Evolutionary conservation across 768 basidiomycete genomes (phyloP), one percentile per base, ranked within the genome.

Genomic region (Tricholoma terreum): DNA sequence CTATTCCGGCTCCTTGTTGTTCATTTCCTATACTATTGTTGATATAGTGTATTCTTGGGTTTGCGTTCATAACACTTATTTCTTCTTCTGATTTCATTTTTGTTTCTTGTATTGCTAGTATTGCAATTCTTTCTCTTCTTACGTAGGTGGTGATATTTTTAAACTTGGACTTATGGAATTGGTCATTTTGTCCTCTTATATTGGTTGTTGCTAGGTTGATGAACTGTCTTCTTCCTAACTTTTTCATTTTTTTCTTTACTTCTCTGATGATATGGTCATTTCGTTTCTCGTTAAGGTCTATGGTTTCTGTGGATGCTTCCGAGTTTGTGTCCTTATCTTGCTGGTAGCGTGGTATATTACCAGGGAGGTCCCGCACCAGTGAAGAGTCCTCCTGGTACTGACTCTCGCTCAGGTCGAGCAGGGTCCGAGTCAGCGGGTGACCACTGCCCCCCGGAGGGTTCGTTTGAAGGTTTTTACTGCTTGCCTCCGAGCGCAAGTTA

Each of bases 121-220:
- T 53, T 34, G 52, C 52, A 4, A 53, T 53, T 40, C 35, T 53
- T n/a, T 53, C 34, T 40, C 34, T 53, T 53, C 52, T 34, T 27
- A 53, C 38, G 15, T 15, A 10, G 1, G 52, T 53, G 3, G 52
- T 53, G 2, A 52, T 27, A 22, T 52, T 14, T 34, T 35, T 40
- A 22, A 22, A 53, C 38, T 53, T 50, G 7, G 17, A 24, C 24
- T 34, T 27, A 9, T 17, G n/a, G 9, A 19, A 19, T 6, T 17
- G 17, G 43, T 45, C n/a, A 9, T 45, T 45, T 45, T 9, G 3
- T 45, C 43, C 43, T 19, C 22, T 19, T 24, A 45, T 45, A 9
- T 45, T 45, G 8, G 14, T 3, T 19, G 43, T 6, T 11, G 43
- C 43, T 19, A 45, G 2, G 8, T 45, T 17, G 8, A 45, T 45